phyloP scores from a whole-genome alignment of 2,329 filamentous ascomycete species.

The Alternaria consortialis region DNA sequence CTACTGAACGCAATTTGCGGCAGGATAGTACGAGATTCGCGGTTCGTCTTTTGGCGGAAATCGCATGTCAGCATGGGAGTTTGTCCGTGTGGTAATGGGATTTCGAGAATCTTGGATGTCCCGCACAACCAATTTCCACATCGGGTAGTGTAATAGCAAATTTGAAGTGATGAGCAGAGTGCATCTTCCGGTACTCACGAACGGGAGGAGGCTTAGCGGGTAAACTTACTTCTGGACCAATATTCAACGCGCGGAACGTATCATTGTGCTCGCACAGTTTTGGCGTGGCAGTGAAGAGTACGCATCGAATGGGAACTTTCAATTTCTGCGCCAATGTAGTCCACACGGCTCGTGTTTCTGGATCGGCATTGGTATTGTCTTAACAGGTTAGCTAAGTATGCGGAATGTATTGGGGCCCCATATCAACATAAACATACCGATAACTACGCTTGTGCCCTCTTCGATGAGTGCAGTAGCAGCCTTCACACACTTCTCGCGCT shows the following conservation, averaged over 20 bases:
- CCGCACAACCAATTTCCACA: constrained; percentile 18
- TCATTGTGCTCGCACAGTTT: constrained; percentile 86
- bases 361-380: constrained; percentile 97
- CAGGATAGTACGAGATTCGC: constrained; percentile 77
- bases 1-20: constrained; percentile 82
- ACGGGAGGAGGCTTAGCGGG: constrained; percentile 20
- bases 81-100: constrained; percentile 8
- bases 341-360: constrained; percentile 81
- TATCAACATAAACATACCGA: constrained; percentile 71
- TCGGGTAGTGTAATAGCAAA: constrained; percentile 19
- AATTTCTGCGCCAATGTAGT: constrained; percentile 74
- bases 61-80: constrained; percentile 26
- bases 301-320: constrained; percentile 79
- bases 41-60: constrained; percentile 70
- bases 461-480: constrained; percentile 72
- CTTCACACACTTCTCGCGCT: constrained; percentile 73
- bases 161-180: constrained; percentile 8
- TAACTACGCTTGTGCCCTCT: constrained; percentile 73
- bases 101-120: neutral
- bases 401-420: constrained; percentile 26
- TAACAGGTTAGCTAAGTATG: constrained; percentile 24
- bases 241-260: constrained; percentile 74
- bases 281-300: constrained; percentile 80
- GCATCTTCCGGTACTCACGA: constrained; percentile 10
- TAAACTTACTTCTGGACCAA: constrained; percentile 46